A percentile compares a stretch with the other conserved stretches of the same genome.
phyloP scores from a whole-genome alignment of 2,329 filamentous ascomycete species.

The Epicoccum sorghinum region DNA sequence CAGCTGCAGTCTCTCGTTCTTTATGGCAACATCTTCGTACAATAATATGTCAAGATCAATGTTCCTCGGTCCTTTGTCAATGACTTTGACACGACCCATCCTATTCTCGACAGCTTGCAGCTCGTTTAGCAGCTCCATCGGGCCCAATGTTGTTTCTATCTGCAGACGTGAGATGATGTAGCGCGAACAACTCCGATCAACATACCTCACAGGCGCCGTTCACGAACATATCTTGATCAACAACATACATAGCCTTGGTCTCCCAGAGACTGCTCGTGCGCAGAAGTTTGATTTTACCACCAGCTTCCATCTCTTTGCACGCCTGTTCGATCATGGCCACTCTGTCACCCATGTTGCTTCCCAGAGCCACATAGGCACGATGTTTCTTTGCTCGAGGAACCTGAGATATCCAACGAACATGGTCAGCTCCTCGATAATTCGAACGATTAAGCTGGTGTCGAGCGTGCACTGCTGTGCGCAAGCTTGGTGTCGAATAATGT shows the following conservation, averaged over 20 bases:
- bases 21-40: slow-evolving; percentile 71
- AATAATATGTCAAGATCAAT: slow-evolving; percentile 93
- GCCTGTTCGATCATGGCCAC: slow-evolving; percentile 84
- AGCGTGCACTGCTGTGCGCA: not conserved
- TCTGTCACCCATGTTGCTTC: slow-evolving; percentile 90
- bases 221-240: slow-evolving; percentile 84
- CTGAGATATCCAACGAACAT: slow-evolving; percentile 19
- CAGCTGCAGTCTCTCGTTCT: slow-evolving; percentile 76
- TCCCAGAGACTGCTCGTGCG: slow-evolving; percentile 91
- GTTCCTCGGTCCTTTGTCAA: slow-evolving; percentile 93
- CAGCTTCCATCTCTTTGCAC: slow-evolving; percentile 73
- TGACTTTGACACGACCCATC: slow-evolving; percentile 79
- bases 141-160: slow-evolving; percentile 80
- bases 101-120: slow-evolving; percentile 83
- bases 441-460: not conserved
- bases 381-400: slow-evolving; percentile 31
- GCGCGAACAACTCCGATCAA: not conserved
- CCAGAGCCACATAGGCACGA: slow-evolving; percentile 81
- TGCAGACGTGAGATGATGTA: slow-evolving; percentile 46
- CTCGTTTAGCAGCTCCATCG: slow-evolving; percentile 76
- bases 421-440: not conserved
- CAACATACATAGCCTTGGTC: slow-evolving; percentile 95
- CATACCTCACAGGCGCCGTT: slow-evolving; percentile 92
- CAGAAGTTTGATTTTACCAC: slow-evolving; percentile 72
- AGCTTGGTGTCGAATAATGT: not conserved